Base-by-base conservation (phyloP, 352 stramenopile species). In the Globisporangium alternatum region DNA sequence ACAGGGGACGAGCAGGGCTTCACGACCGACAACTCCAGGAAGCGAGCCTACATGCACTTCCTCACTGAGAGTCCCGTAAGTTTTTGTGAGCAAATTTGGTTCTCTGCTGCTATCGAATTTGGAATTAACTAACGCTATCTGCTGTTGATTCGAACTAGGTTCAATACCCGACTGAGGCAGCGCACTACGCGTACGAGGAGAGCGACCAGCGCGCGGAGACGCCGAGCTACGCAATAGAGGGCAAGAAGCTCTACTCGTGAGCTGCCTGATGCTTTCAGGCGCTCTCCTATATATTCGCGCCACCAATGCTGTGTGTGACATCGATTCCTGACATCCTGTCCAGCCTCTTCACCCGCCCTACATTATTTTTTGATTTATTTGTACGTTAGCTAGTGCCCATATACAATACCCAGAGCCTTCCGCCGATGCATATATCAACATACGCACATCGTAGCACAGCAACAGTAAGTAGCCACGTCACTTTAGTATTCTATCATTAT, bases 31-130 rank as follows among this genome's bases (percentile, higher is more conserved):
- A 71, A 67, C 30, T 78, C 83, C 4, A 68, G 81, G 41, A 93
- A 91, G 69, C 81, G 83, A 30, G 73, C 84, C 39, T 91, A 80
- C 74, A 89, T 88, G 77, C 82, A 93, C 64, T 89, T 90, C 73
- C 79, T 90, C 67, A 89, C 78, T 17, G 79, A 93, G 25, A 69
- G 70, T 41, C 54, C 70, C 61, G 76, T 84, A 69, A 52, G 75
- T 78, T n/a, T 33, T 25, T 39, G 5, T 15, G 5, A 28, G 25
- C 25, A 28, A 28, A 28, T 28, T n/a, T 44, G 13, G 12, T 12
- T 10, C 5, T 19, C 4, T 33, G 12, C 8, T 64, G 33, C 17
- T 9, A 48, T 48, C 5, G 17, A 48, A 21, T 9, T 9, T 21
- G 43, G 35, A 41, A 37, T 35, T 22, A 22, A 17, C 7, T 61